Conservation (phyloP, 1,284 basidiomycete genomes). For the Phaffia rhodozyma region DNA sequence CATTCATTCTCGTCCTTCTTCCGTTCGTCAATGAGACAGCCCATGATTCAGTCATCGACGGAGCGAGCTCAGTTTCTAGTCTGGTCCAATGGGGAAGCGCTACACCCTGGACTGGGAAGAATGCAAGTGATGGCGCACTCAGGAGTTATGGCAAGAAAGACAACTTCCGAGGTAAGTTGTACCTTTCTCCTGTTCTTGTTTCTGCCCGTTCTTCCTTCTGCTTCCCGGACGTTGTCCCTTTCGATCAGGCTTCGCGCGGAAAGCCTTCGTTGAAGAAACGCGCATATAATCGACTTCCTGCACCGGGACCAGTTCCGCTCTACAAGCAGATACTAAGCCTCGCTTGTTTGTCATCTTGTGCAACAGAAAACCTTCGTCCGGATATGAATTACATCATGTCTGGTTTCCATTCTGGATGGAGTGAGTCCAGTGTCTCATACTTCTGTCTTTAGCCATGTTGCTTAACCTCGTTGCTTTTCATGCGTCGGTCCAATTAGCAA, state of each 20-base stretch:
- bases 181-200: background rate
- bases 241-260: background rate
- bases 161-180: conserved; percentile 14
- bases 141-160: conserved; percentile 8
- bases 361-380: conserved; percentile 14
- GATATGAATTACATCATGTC: conserved; percentile 19
- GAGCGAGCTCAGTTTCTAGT: conserved; percentile 1
- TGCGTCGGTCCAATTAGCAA: conserved; percentile 4
- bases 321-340: background rate
- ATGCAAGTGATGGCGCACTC: conserved; percentile 17
- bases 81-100: background rate
- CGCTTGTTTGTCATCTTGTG: background rate
- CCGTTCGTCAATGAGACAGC: conserved; percentile 7
- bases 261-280: background rate
- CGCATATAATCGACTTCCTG: background rate
- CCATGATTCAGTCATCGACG: conserved; percentile 1
- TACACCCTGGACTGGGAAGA: background rate
- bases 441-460: background rate
- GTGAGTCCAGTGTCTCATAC: background rate
- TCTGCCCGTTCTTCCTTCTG: background rate
- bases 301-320: background rate
- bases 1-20: background rate
- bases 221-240: background rate
- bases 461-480: background rate
- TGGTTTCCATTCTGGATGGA: conserved; percentile 18